Conservation (phyloP, 2,329 filamentous ascomycete species). For the Diaporthe sp. region DNA sequence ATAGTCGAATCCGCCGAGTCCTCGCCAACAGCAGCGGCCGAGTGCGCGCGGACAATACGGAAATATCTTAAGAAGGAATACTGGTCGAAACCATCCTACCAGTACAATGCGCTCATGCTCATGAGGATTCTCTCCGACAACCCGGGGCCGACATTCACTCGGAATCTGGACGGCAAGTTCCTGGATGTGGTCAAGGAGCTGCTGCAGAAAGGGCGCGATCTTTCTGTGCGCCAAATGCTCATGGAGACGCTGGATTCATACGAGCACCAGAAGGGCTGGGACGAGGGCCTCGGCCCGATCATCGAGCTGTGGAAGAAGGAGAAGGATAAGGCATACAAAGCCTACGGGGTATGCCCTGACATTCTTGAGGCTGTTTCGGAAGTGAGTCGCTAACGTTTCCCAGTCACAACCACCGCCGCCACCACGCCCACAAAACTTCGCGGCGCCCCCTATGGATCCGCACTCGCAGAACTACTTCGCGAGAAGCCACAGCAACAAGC, state of each 20-base stretch:
- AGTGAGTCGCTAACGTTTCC: slow-evolving; percentile 36
- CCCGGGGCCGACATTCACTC: slow-evolving; percentile 90
- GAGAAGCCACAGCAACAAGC: slow-evolving; percentile 60
- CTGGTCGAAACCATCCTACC: slow-evolving; percentile 73
- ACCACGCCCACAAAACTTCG: slow-evolving; percentile 54
- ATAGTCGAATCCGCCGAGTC: slow-evolving; percentile 97
- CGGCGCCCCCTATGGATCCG: slow-evolving; percentile 57
- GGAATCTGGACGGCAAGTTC: slow-evolving; percentile 89
- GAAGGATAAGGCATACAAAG: slow-evolving; percentile 74
- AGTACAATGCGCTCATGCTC: slow-evolving; percentile 98
- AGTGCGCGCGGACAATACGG: slow-evolving; percentile 84
- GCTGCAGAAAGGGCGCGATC: slow-evolving; percentile 77
- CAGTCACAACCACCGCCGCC: slow-evolving; percentile 44
- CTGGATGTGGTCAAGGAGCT: slow-evolving; percentile 80
- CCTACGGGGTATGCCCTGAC: slow-evolving; percentile 59
- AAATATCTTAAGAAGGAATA: slow-evolving; percentile 84
- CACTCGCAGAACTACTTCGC: slow-evolving; percentile 70
- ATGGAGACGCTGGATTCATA: slow-evolving; percentile 88
- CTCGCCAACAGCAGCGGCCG: slow-evolving; percentile 85
- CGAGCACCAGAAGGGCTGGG: slow-evolving; percentile 77
- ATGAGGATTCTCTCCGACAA: slow-evolving; percentile 93
- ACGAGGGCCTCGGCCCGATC: slow-evolving; percentile 79
- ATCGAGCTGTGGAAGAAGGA: slow-evolving; percentile 92
- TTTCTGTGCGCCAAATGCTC: slow-evolving; percentile 85
- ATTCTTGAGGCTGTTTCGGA: background rate